Evolutionary conservation across 352 stramenopile genomes (phyloP).

Genomic region (Pythium guiyangense): DNA sequence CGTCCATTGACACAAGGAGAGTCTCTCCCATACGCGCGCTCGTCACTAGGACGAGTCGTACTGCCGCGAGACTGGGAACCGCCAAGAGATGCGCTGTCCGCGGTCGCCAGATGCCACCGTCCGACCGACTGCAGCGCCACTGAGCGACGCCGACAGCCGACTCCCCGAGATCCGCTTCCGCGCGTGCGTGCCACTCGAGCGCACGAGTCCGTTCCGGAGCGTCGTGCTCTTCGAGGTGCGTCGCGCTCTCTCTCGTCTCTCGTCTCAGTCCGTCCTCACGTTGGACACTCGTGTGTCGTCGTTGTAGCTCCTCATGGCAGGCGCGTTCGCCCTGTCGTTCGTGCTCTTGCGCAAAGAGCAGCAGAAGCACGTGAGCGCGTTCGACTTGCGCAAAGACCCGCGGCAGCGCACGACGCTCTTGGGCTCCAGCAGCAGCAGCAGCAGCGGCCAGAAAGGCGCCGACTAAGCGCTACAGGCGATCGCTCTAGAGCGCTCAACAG

Average conservation of each 20-base stretch:
- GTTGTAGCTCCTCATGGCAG: conserved; percentile 53
- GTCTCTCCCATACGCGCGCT: too few species aligned
- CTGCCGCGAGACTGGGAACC: conserved; percentile 63
- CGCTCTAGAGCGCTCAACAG: too few species aligned
- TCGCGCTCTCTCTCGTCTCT: too few species aligned
- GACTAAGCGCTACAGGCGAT: too few species aligned
- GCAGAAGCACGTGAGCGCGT: conserved; percentile 73
- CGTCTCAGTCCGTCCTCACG: too few species aligned
- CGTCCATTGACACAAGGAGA: too few species aligned
- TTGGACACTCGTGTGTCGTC: too few species aligned
- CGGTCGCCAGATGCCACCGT: conserved; percentile 14
- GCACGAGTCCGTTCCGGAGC: conserved; percentile 25
- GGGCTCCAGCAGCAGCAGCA: not conserved
- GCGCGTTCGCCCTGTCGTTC: conserved; percentile 36
- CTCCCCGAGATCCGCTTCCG: conserved; percentile 44
- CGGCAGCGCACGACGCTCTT: conserved; percentile 45
- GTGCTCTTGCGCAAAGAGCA: conserved; percentile 53
- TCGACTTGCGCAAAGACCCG: conserved; percentile 69
- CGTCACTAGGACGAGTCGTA: conserved; percentile 49
- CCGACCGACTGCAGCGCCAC: conserved; percentile 6
- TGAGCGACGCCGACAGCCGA: not conserved
- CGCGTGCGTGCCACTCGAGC: conserved; percentile 39
- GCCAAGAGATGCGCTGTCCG: conserved; percentile 63
- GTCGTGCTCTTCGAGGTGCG: conserved; percentile 77
- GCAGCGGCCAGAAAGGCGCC: conserved; percentile 2